Percentiles rank a stretch among this genome's conserved stretches.
Conservation (phyloP, 768 basidiomycete species). For the Boletales sp. region DNA sequence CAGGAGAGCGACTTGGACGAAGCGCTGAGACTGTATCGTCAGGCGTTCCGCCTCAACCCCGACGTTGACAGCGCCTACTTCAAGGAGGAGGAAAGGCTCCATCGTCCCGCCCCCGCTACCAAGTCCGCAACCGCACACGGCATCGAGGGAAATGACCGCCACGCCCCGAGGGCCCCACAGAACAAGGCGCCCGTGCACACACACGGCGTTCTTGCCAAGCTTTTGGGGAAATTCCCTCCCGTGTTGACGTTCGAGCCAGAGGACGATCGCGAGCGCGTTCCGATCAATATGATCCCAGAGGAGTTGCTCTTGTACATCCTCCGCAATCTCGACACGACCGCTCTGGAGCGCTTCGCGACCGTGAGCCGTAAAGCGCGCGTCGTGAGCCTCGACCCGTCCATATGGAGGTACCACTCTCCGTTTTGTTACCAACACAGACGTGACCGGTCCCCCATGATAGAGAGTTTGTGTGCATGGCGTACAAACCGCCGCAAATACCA, state of each 20-base stretch:
- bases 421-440: not conserved
- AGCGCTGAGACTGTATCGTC: slow-evolving; percentile 72
- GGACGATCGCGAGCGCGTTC: slow-evolving; percentile 55
- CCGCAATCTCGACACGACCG: slow-evolving; percentile 57
- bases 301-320: slow-evolving; percentile 72
- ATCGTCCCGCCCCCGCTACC: slow-evolving; percentile 27
- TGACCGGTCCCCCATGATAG: slow-evolving; percentile 35
- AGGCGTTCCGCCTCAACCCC: slow-evolving; percentile 73
- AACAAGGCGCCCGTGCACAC: slow-evolving; percentile 5
- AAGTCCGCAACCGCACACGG: slow-evolving; percentile 45
- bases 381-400: slow-evolving; percentile 59
- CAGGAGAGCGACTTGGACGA: slow-evolving; percentile 71
- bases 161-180: slow-evolving; percentile 59
- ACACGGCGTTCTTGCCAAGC: slow-evolving; percentile 42
- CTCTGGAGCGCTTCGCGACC: slow-evolving; percentile 74
- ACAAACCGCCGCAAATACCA: slow-evolving; percentile 73
- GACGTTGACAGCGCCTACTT: slow-evolving; percentile 73
- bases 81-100: slow-evolving; percentile 43
- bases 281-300: slow-evolving; percentile 63
- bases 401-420: slow-evolving; percentile 66
- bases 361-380: slow-evolving; percentile 74
- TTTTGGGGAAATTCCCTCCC: slow-evolving; percentile 48
- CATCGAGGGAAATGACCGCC: slow-evolving; percentile 60
- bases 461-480: slow-evolving; percentile 58
- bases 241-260: slow-evolving; percentile 62